Evolutionary conservation across 805 yeast genomes (phyloP), one percentile per base, ranked within the genome.

Genomic region (Barnettozyma populi): DNA sequence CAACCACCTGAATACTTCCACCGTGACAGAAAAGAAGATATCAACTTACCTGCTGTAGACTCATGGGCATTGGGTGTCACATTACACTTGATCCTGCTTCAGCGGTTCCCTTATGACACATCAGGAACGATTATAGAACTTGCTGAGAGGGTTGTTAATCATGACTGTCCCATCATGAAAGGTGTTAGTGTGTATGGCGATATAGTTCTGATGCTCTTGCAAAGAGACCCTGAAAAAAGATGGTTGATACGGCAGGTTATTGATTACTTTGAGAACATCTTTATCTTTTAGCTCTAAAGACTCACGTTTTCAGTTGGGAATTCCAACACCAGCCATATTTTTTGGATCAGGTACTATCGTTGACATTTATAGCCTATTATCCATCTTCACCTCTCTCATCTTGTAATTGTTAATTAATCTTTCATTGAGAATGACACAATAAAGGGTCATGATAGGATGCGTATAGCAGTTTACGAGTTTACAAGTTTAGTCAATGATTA

Each of bases 1-100:
- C 31, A 25, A 6, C n/a, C 51, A 4, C 55, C 55, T 9, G 55
- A 52, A 36, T 23, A 20, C n/a, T 41, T 25, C 36, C 14, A 16
- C 3, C 21, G 4, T 19, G 21, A 21, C 11, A 13, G n/a, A 32
- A 16, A 18, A 5, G 19, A 29, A 5, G 24, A 8, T 11, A 35
- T 40, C 7, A 35, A 36, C 24, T 49, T 44, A 7, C 40, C 40
- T 27, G 48, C 50, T 9, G 7, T 49, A 14, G 55, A 52, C 44
- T 18, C 42, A 3, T 52, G 55, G 55, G 41, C 49, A 4, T 16
- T 52, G 7, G 55, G 55, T 5, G 38, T 49, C 6, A 49, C 49
- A 3, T 10, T 52, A 2, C 41, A 47, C 32, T 21, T 47, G 10
- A 7, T 49, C 7, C 9, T 47, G 6, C 47, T 45, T 20, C 16